Evolutionary conservation across 2,329 filamentous ascomycete species (phyloP), one percentile per base, ranked within the genome.

Genomic region (Diaporthe sp.): DNA sequence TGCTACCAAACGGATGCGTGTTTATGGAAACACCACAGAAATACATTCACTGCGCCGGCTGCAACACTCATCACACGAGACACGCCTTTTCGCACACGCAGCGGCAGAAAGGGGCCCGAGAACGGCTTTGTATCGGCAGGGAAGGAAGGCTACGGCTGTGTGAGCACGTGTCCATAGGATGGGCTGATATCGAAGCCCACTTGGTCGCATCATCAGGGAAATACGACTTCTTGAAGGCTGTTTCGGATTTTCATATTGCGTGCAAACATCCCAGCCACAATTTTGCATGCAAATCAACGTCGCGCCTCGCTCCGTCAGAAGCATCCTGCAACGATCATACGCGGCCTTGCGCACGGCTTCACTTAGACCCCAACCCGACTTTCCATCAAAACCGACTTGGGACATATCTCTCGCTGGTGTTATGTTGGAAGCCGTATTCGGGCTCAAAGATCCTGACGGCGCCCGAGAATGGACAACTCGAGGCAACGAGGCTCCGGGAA

Each of bases 131-230:
- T 25, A 60, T 60, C 57, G 57, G 31, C 34, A 60, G 57, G 57
- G 57, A 60, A 20, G 57, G 57, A 15, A 4, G 15, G 15, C 20
- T 60, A 22, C 57, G 57, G 31, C 22, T 60, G 22, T 60, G 57
- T 39, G 20, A 60, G 57, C 57, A 60, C 34, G 34, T 60, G 31
- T 60, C 57, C 8, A 39, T 60, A 6, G 13, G 15, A 4, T 60
- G 57, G 57, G 57, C 57, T 22, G 57, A 60, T 22, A 60, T 60
- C 34, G 57, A 60, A 39, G 57, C 57, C 31, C 57, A 60, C 57
- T 8, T 60, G 7, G 12, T 17, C 20, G 57, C 20, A 12, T 34
- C 57, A 20, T 39, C 20, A 4, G 15, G 20, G 4, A 39, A 39
- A 39, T 0, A n/a, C 1, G 20, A 60, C 8, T n/a, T 39, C 34